Base-by-base conservation (phyloP, 2,329 filamentous ascomycete genomes). In the Biscogniauxia mediterranea region DNA sequence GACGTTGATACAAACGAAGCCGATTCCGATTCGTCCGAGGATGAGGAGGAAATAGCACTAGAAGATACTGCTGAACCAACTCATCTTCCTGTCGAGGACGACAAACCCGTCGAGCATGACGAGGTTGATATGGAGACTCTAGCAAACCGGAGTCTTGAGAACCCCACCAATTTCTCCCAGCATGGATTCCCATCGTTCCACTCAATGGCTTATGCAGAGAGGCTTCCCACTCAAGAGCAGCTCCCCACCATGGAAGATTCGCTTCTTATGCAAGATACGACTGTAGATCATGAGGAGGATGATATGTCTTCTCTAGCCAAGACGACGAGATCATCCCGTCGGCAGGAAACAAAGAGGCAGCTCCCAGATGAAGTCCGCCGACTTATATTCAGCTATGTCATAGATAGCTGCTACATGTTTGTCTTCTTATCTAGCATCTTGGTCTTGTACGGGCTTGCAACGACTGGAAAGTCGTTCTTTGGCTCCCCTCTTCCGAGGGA, bases 1-100 rank as follows among this genome's bases (percentile, higher is more conserved):
- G 80, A 84, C 60, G 75, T 77, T 28, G 80, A 79, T 25, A 76
- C 78, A 54, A 80, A 81, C 57, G 79, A 81, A 38, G 75, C 71
- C 58, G 73, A 76, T 52, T 75, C 75, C 42, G 77, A 79, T 59
- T 77, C 76, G 4, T 79, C 83, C 25, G 77, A 79, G 19, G 76
- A 77, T 25, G 71, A 73, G 49, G 70, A 71, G 8, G 66, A 63
- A 11, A 65, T 61, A n/a, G 57, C 60, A 15, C 54, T 68, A 11
- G 53, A 68, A 20, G 63, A 68, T n/a, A 62, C 60, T 6, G 59
- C 62, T 54, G 55, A 54, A 20, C 56, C 64, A 17, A 62, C 62
- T 54, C 54, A 58, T 52, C 66, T 66, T 17, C 15, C 68, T 49
- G 63, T 68, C 25, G 64, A 68, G 15, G 64, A 63, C 23, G 42